These are phyloP conservation scores for Blastomyces gilchristii DNA, from an alignment of 2,329 filamentous ascomycete species.

Conservation along the genomic window DNA sequence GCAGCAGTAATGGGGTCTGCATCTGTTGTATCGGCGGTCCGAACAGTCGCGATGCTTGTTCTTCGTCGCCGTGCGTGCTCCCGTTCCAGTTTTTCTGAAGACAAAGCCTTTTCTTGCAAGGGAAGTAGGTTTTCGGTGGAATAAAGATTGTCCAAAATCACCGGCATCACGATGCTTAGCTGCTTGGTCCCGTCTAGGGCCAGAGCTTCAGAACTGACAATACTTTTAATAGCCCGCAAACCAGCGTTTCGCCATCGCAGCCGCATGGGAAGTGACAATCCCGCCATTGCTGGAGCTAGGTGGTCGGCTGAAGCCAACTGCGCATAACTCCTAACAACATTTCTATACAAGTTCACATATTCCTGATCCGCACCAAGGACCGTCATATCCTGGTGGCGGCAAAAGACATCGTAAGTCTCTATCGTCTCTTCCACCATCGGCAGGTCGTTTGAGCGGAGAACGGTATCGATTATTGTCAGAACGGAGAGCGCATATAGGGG, in stretches of 20 bases:
- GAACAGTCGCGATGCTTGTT: conserved; percentile 68
- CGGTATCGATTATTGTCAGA: conserved; percentile 70
- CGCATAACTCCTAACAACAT: conserved; percentile 70
- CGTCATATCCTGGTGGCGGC: conserved; percentile 75
- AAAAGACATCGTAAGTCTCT: conserved; percentile 78
- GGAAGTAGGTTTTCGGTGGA: conserved; percentile 59
- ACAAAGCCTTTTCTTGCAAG: conserved; percentile 56
- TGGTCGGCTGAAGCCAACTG: conserved; percentile 60
- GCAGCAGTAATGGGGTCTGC: conserved; percentile 57
- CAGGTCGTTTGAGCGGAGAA: conserved; percentile 77
- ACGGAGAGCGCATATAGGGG: conserved; percentile 79
- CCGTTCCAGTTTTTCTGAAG: conserved; percentile 58
- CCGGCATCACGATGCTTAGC: conserved; percentile 67
- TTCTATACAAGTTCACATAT: conserved; percentile 72
- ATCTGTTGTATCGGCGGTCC: conserved; percentile 58
- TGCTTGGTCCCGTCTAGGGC: conserved; percentile 65
- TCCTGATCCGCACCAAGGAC: conserved; percentile 75
- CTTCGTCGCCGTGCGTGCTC: conserved; percentile 56
- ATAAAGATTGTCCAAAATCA: conserved; percentile 79
- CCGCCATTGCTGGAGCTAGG: conserved; percentile 36
- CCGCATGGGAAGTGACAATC: conserved; percentile 59
- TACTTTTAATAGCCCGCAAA: conserved; percentile 66
- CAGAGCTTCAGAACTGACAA: conserved; percentile 70
- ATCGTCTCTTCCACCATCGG: conserved; percentile 87
- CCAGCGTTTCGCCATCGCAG: conserved; percentile 69